Evolutionary conservation across 78 protist genomes (phyloP).

Genomic region (Guillardia theta): DNA sequence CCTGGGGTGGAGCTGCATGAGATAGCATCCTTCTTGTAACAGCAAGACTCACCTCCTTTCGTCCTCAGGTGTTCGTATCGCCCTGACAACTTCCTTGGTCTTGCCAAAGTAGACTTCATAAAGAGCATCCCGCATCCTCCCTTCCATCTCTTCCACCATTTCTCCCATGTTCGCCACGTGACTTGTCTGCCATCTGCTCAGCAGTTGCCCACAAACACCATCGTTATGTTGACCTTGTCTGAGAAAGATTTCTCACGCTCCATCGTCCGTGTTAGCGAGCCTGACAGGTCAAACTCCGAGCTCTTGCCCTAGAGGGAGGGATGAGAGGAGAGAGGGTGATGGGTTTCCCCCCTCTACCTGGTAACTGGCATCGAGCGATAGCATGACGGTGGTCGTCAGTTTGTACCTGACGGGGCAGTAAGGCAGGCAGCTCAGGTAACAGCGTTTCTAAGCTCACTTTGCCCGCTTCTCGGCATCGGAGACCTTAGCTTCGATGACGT

Average conservation of each 20-base stretch:
- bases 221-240: background rate
- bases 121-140: constrained; percentile 77
- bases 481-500: constrained; percentile 84
- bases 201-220: too few relatives aligned
- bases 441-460: background rate
- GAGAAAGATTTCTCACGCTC: background rate
- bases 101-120: constrained; percentile 92
- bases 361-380: constrained; percentile 72
- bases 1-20: background rate
- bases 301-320: constrained; percentile 20
- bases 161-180: constrained; percentile 92
- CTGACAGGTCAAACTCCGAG: constrained; percentile 81
- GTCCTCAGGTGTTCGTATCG: background rate
- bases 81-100: constrained; percentile 79
- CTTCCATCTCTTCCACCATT: constrained; percentile 95
- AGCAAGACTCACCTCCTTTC: background rate
- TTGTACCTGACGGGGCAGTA: constrained; percentile 69
- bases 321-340: background rate
- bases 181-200: constrained; percentile 53
- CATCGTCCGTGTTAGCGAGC: constrained; percentile 78
- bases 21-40: background rate
- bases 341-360: background rate
- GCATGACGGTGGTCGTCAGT: constrained; percentile 92
- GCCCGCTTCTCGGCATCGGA: constrained; percentile 41
- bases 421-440: background rate